These are phyloP conservation scores for Arthroderma sp. DNA, from an alignment of 2,329 filamentous ascomycete genomes.

Conservation along the genomic window DNA sequence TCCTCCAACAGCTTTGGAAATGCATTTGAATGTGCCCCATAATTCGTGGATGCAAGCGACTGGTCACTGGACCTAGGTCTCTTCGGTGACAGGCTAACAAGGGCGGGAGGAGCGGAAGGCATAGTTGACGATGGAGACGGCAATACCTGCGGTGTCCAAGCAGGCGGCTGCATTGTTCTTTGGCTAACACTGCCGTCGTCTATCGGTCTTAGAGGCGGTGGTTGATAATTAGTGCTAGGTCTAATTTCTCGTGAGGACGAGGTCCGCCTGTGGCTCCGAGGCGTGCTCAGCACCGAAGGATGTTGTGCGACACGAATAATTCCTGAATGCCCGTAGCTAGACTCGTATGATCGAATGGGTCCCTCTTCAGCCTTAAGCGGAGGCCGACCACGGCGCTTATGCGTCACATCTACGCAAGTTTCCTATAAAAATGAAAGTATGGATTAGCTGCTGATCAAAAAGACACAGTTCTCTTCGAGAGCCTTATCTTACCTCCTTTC, in stretches of 20 bases:
- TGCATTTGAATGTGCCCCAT: neutral
- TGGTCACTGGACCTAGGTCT: constrained; percentile 2
- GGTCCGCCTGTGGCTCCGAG: constrained; percentile 5
- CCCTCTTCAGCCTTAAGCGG: constrained; percentile 19
- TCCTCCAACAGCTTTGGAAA: neutral
- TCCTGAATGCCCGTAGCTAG: constrained; percentile 7
- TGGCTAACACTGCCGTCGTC: constrained; percentile 3
- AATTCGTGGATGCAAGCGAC: neutral
- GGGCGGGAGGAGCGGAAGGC: constrained; percentile 4
- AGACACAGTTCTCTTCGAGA: neutral
- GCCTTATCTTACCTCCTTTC: constrained; percentile 21
- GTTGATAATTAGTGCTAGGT: constrained; percentile 9
- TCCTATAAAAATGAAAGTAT: constrained; percentile 11
- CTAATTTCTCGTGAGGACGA: constrained; percentile 10
- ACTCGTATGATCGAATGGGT: constrained; percentile 10
- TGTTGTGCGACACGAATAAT: constrained; percentile 5
- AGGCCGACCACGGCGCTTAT: constrained; percentile 24
- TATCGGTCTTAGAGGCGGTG: constrained; percentile 3
- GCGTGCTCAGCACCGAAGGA: neutral
- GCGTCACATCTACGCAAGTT: constrained; percentile 22
- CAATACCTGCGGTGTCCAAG: constrained; percentile 7
- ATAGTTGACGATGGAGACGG: constrained; percentile 6
- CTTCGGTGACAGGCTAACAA: neutral
- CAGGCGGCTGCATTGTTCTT: constrained; percentile 4
- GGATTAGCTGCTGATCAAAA: neutral